phyloP scores from a whole-genome alignment of 108 stramenopile species.

The Aureococcus anophagefferens region DNA sequence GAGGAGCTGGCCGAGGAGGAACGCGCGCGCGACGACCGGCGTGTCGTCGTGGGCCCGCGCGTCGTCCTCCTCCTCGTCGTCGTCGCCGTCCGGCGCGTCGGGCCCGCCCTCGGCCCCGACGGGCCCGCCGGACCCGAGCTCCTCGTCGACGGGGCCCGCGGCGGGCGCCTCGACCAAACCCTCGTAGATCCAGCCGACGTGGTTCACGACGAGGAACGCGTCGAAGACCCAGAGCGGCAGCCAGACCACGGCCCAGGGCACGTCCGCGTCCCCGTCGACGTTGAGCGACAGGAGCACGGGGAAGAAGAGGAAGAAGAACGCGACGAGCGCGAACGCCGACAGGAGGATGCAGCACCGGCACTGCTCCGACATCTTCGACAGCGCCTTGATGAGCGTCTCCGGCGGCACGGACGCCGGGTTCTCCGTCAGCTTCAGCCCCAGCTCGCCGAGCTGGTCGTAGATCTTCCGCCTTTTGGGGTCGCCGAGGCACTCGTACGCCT shows the following conservation, averaged over 20 bases:
- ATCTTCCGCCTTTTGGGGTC: conserved; percentile 73
- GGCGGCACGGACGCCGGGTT: conserved; percentile 73
- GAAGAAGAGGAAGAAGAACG: conserved; percentile 57
- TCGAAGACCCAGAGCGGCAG: neutral
- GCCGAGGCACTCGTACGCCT: conserved; percentile 73
- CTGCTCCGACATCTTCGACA: conserved; percentile 54
- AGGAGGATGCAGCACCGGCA: conserved; percentile 76
- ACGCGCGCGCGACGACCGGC: conserved; percentile 56
- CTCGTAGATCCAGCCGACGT: neutral
- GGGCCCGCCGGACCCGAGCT: conserved; percentile 57
- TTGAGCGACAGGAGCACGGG: conserved; percentile 40
- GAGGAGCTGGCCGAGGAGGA: conserved; percentile 48
- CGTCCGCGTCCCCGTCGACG: neutral
- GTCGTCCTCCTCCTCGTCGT: conserved; percentile 72
- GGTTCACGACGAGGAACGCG: neutral
- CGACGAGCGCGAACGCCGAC: conserved; percentile 47
- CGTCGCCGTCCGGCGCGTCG: conserved; percentile 60
- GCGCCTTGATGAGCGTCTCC: conserved; percentile 73
- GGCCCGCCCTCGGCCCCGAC: conserved; percentile 72
- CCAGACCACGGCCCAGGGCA: neutral
- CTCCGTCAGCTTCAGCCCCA: conserved; percentile 75
- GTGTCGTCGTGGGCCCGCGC: conserved; percentile 25
- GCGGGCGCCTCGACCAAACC: too few relatives aligned
- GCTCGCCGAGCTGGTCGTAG: conserved; percentile 76
- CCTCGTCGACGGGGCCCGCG: conserved; percentile 4